Conservation (phyloP, 2,329 filamentous ascomycete genomes). For the Rhinocladiella similis region DNA sequence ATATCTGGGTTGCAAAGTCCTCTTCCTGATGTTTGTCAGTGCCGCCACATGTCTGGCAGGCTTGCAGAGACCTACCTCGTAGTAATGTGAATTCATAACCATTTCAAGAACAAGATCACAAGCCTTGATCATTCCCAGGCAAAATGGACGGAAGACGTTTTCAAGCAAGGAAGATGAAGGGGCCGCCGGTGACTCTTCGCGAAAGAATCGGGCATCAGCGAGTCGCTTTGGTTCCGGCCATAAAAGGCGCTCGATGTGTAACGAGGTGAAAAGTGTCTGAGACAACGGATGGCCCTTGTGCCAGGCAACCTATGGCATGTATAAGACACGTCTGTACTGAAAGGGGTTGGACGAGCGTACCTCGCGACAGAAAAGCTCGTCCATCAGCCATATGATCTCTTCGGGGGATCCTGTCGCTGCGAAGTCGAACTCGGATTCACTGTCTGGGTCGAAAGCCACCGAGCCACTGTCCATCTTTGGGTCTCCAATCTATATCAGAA, state of each 20-base stretch:
- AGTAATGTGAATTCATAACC: slow-evolving; percentile 82
- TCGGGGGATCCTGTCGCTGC: slow-evolving; percentile 66
- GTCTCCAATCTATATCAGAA: slow-evolving; percentile 81
- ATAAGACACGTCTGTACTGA: slow-evolving; percentile 4
- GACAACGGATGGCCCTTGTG: slow-evolving; percentile 93
- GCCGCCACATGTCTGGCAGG: too few relatives aligned
- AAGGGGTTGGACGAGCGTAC: slow-evolving; percentile 45
- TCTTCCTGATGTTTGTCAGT: slow-evolving; percentile 65
- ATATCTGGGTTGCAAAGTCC: slow-evolving; percentile 92
- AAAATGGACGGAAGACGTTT: slow-evolving; percentile 77
- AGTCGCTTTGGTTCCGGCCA: slow-evolving; percentile 67
- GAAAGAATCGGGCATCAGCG: slow-evolving; percentile 63
- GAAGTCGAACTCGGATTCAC: slow-evolving; percentile 81
- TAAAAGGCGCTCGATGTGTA: slow-evolving; percentile 83
- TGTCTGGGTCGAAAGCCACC: slow-evolving; percentile 72
- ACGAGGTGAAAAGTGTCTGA: slow-evolving; percentile 88
- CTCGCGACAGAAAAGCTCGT: slow-evolving; percentile 87
- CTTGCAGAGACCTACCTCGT: slow-evolving; percentile 63
- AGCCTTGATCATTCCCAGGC: slow-evolving; percentile 77
- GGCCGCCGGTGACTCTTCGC: slow-evolving; percentile 30
- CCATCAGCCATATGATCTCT: slow-evolving; percentile 89
- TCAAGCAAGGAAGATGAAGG: slow-evolving; percentile 48
- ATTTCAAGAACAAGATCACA: slow-evolving; percentile 76
- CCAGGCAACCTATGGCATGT: slow-evolving; percentile 75
- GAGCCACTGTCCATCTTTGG: slow-evolving; percentile 98